Evolutionary conservation across 139 green algal species (phyloP), one percentile per base, ranked within the genome.

Genomic region (Trebouxia sp.): DNA sequence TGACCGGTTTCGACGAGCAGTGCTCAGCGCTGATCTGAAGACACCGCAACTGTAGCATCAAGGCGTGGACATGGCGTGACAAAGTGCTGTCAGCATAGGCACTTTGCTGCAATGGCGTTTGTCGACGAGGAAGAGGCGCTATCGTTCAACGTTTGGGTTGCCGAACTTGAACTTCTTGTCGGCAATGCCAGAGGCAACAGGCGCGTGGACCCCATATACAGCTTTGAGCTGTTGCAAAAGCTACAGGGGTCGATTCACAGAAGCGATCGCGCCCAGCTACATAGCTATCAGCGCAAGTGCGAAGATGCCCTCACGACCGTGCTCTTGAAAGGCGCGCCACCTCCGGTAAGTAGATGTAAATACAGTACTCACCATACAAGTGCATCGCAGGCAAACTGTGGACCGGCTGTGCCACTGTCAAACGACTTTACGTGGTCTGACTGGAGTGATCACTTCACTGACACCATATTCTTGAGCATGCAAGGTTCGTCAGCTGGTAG

Each of bases 161-260:
- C 91, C 0, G 93, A 97, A 85, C 87, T 97, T 9, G 93, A 97
- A 82, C 85, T 97, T 39, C 75, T 97, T 0, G 72, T 94, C 5
- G 93, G 87, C 41, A 87, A 74, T 43, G 82, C 75, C 42, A 87
- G 77, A 47, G 75, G 83, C 43, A 69, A 79, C 37, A 78, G 53
- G 14, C 32, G 86, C 48, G 66, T 83, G 56, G 39, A 93, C 84
- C 69, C 79, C 6, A 79, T 66, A 12, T 81, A 85, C 82, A 92
- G 30, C 82, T 93, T 91, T 48, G 86, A 92, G 66, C 86, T 97
- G 50, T 84, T 97, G 72, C 93, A 95, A 30, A 96, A 96, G 86
- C 75, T 96, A 53, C 79, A 88, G 39, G 80, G 86, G 0, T 92
- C 89, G 0, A 89, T 97, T 24, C 85, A 88, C 26, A 80, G 82